Evolutionary conservation across 768 basidiomycete genomes (phyloP), one percentile per base, ranked within the genome.

Genomic region (Suillus sp.): DNA sequence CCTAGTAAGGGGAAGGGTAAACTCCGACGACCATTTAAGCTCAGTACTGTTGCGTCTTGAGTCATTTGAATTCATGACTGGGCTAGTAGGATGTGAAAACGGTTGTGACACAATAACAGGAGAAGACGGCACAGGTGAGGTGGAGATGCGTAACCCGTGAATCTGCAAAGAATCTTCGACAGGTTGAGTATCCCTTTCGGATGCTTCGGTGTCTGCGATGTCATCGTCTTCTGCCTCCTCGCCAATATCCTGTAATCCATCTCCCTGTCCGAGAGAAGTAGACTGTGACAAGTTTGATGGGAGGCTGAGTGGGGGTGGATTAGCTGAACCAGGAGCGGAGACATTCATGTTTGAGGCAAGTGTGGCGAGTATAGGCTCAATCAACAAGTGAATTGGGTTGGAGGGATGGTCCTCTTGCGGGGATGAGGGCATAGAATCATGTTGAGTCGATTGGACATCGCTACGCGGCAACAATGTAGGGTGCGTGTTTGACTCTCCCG

Each of bases 111-210:
- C 63, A 37, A 66, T 57, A 54, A 68, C 65, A 32, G 73, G 67
- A 27, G 67, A 68, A 54, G 71, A 69, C 35, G 78, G 73, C 7
- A 76, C 63, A 8, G 80, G 78, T 0, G 77, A 68, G 0, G 84
- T 88, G 37, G 78, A 80, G 56, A 88, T 84, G 65, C 84, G 80
- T 66, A 89, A 71, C 11, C 87, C 86, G 58, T 87, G 85, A 42
- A 88, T 83, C 63, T 83, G 80, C 5, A 77, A 70, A 47, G 50
- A 51, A 63, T 70, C 64, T 10, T 68, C 68, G 14, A 64, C 68
- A 4, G 66, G 62, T 47, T 67, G 62, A 2, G 62, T 65, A 18
- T 69, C 67, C 18, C 68, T 74, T 43, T 73, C 62, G 3, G 60
- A 64, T 14, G 56, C 56, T 7, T 57, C 55, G 2, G 68, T 32